Percentiles rank a stretch among this genome's conserved stretches.
Conservation (phyloP, 164 flowering plant species). For the Cinnamomum chago region DNA sequence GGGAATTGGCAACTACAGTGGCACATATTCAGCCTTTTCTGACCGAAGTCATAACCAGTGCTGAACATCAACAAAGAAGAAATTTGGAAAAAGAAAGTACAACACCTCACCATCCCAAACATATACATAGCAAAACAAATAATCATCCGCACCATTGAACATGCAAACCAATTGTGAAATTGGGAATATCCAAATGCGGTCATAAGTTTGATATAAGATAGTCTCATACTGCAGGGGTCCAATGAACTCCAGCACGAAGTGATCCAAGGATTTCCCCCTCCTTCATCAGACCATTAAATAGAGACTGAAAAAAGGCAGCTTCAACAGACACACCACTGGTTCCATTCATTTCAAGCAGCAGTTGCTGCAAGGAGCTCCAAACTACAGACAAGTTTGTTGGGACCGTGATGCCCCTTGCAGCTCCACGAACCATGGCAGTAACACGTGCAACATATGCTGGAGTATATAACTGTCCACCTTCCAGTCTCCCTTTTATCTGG, state of each 20-base stretch:
- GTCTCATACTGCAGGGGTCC: conserved; percentile 87
- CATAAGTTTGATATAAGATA: neutral
- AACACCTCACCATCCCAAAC: neutral
- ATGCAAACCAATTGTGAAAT: neutral
- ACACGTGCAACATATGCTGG: conserved; percentile 91
- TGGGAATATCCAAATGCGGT: neutral
- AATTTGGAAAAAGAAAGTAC: neutral
- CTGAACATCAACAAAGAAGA: neutral
- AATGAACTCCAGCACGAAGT: conserved; percentile 91
- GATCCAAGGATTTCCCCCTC: conserved; percentile 84
- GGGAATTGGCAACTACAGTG: neutral
- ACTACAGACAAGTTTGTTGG: conserved; percentile 73
- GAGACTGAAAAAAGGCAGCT: conserved; percentile 71
- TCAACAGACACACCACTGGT: conserved; percentile 85
- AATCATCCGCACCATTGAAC: neutral
- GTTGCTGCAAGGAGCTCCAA: conserved; percentile 82
- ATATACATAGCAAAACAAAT: too few species aligned
- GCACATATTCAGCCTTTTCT: neutral
- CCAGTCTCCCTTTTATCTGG: conserved; percentile 93
- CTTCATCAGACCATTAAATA: conserved; percentile 77
- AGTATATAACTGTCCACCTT: conserved; percentile 95
- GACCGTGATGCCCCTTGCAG: conserved; percentile 79
- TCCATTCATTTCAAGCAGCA: conserved; percentile 67
- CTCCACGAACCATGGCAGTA: conserved; percentile 94
- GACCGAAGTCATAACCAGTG: neutral